Evolutionary conservation across 352 stramenopile genomes (phyloP), one percentile per base, ranked within the genome.

Genomic region (Phytophthora vignae): DNA sequence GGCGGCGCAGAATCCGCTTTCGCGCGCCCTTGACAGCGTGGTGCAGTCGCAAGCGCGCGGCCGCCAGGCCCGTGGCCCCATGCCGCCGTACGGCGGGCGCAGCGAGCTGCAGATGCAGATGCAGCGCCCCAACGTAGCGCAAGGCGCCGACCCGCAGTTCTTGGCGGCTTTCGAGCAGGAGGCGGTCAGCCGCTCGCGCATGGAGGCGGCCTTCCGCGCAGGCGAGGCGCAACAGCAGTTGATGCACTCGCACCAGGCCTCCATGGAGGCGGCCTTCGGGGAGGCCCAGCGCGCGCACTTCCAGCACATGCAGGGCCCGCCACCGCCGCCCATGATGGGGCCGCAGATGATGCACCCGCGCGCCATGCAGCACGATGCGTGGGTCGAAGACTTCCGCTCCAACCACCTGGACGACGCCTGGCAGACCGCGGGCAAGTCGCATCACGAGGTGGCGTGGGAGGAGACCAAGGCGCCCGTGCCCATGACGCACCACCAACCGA

Each of bases 1-100:
- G 44, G 82, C 88, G n/a, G 80, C 88, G 54, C 83, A 94, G 76
- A 96, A 96, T 73, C 86, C 90, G 53, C 85, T 96, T 42, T 93
- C 90, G 21, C 85, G 87, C 66, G 87, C 88, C 21, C 77, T 96
- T 40, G 87, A 96, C 65, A 85, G 72, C 44, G 85, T 96, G 56
- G 77, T 94, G 40, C 88, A 93, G 67, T 85, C 85, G 33, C 84
- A 91, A 25, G 66, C 59, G 15, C 80, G 82, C 17, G 74, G 76
- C 15, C 77, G 73, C 19, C 75, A 71, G 14, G 66, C 59, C 2
- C 82, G 65, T 21, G 80, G 70, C 7, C 52, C 82, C n/a, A 76
- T 78, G 66, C 60, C 53, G 52, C 71, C 79, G 11, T 80, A 78
- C 29, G 67, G 60, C 3, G 72, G 66, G 31, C 73, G 71, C 53